Evolutionary conservation across 331 rosid genomes (phyloP).

Genomic region (Cydonia oblonga): DNA sequence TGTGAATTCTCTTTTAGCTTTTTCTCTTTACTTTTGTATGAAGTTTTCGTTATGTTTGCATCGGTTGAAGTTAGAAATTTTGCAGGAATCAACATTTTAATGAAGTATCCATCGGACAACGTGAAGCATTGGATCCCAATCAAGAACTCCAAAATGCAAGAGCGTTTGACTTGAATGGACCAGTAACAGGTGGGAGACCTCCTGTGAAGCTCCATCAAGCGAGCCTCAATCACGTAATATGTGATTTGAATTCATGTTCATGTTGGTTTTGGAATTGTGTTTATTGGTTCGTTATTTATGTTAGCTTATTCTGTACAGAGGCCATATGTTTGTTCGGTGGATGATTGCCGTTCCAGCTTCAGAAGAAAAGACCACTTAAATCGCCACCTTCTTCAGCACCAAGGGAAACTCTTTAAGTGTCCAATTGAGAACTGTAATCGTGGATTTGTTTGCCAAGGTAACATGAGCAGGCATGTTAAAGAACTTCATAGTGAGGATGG

Average conservation of each 20-base stretch:
- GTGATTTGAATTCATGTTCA: slow-evolving; percentile 43
- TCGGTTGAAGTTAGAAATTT: slow-evolving; percentile 27
- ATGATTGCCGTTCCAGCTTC: slow-evolving; percentile 58
- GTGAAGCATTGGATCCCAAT: slow-evolving; percentile 98
- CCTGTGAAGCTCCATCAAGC: slow-evolving; percentile 97
- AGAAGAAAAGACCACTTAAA: slow-evolving; percentile 88
- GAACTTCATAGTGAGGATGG: slow-evolving; percentile 39
- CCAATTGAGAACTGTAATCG: slow-evolving; percentile 44
- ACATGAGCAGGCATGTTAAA: slow-evolving; percentile 42
- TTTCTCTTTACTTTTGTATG: background rate
- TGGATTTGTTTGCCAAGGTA: slow-evolving; percentile 43
- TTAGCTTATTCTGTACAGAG: slow-evolving; percentile 40
- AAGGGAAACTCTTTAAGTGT: slow-evolving; percentile 55
- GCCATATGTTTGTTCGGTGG: slow-evolving; percentile 42
- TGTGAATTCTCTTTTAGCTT: background rate
- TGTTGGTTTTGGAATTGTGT: background rate
- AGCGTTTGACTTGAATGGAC: slow-evolving; percentile 74
- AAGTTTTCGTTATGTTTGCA: background rate
- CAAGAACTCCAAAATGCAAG: slow-evolving; percentile 89
- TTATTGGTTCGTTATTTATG: background rate
- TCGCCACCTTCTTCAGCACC: slow-evolving; percentile 65
- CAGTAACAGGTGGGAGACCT: slow-evolving; percentile 97
- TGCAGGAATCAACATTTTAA: slow-evolving; percentile 46
- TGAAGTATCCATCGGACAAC: slow-evolving; percentile 21
- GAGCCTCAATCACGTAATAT: slow-evolving; percentile 67